These are phyloP conservation scores for Whalleya microplaca DNA, from an alignment of 2,329 filamentous ascomycete species.

Conservation along the genomic window DNA sequence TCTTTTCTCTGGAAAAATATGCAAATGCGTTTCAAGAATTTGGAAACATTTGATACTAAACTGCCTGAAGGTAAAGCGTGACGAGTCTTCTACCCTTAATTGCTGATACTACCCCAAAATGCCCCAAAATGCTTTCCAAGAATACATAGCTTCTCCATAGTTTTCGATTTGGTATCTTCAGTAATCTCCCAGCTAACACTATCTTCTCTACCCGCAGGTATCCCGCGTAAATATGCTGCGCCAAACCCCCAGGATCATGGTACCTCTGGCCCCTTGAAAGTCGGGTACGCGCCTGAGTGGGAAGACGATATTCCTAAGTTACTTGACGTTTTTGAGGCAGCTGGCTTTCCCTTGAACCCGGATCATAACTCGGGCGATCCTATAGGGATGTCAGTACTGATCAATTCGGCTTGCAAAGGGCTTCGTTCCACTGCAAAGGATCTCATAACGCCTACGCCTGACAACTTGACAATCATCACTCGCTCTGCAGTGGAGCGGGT, in stretches of 20 bases:
- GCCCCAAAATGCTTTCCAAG: no score
- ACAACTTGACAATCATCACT: slow-evolving; percentile 58
- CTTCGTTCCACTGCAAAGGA: slow-evolving; percentile 55
- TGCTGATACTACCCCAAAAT: no score
- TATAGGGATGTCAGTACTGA: slow-evolving; percentile 55
- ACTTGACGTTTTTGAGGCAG: slow-evolving; percentile 51
- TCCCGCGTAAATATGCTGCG: slow-evolving; percentile 50
- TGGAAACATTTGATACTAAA: slow-evolving; percentile 57
- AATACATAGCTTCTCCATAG: no score
- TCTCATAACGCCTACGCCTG: slow-evolving; percentile 46
- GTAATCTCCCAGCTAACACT: no score
- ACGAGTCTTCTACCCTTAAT: no score
- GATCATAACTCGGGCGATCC: slow-evolving; percentile 64
- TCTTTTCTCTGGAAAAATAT: slow-evolving; percentile 59
- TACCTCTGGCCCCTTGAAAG: slow-evolving; percentile 48
- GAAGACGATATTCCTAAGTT: slow-evolving; percentile 51
- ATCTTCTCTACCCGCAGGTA: slow-evolving; percentile 40
- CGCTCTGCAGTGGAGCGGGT: slow-evolving; percentile 51
- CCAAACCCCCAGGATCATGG: slow-evolving; percentile 54
- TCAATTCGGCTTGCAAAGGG: slow-evolving; percentile 54
- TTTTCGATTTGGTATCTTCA: no score
- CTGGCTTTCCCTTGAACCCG: slow-evolving; percentile 52
- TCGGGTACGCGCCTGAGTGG: slow-evolving; percentile 53
- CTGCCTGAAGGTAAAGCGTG: no score
- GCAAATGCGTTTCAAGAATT: slow-evolving; percentile 51